Conservation (phyloP, 805 yeast species). For the Candida khao-thaluensis region DNA sequence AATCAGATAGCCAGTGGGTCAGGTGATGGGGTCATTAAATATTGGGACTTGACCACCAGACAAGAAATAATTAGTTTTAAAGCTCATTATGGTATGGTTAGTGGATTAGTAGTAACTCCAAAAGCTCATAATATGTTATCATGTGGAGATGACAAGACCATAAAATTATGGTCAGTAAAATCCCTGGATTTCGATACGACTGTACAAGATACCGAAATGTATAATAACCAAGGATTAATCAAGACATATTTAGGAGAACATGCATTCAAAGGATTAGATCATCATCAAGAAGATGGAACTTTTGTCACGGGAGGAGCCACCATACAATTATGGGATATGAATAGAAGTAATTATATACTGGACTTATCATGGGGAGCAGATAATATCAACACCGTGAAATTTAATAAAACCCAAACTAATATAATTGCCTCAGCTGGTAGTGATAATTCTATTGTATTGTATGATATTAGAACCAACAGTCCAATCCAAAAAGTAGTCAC, state of each 20-base stretch:
- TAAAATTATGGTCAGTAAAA: slow-evolving; percentile 84
- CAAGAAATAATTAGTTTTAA: slow-evolving; percentile 73
- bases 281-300: slow-evolving; percentile 66
- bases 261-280: slow-evolving; percentile 83
- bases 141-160: slow-evolving; percentile 87
- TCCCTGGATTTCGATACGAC: slow-evolving; percentile 49
- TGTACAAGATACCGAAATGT: slow-evolving; percentile 30
- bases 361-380: slow-evolving; percentile 96
- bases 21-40: slow-evolving; percentile 92
- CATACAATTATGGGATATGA: slow-evolving; percentile 89
- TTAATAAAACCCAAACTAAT: slow-evolving; percentile 87
- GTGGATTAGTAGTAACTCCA: slow-evolving; percentile 77
- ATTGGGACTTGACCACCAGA: slow-evolving; percentile 86
- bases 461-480: slow-evolving; percentile 85
- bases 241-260: slow-evolving; percentile 83
- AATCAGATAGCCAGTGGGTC: slow-evolving; percentile 86
- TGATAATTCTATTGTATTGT: slow-evolving; percentile 86
- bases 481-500: slow-evolving; percentile 91
- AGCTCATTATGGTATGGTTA: slow-evolving; percentile 88
- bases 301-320: slow-evolving; percentile 93
- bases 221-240: slow-evolving; percentile 50
- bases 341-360: slow-evolving; percentile 72
- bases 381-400: slow-evolving; percentile 75
- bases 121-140: slow-evolving; percentile 58
- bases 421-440: slow-evolving; percentile 80